A percentile compares a stretch with the other conserved stretches of the same genome.
These are phyloP conservation scores for Marasmius fiardii DNA, from an alignment of 1,284 basidiomycete species.

Conservation along the genomic window DNA sequence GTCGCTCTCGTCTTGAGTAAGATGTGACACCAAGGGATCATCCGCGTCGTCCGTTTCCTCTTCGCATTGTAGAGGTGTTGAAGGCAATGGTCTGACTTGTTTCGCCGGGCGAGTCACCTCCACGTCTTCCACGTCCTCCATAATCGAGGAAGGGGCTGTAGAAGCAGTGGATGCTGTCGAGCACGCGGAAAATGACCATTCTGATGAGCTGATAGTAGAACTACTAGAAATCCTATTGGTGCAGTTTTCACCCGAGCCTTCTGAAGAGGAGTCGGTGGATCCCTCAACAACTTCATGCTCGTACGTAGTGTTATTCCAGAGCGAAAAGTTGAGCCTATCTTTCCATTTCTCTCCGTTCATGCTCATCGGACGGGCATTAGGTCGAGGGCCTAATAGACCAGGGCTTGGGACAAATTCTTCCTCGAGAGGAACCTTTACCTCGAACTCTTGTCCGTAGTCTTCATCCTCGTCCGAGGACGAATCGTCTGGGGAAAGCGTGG, in stretches of 20 bases:
- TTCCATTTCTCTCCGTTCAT: neutral
- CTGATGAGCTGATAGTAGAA: neutral
- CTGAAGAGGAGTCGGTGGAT: too few relatives aligned
- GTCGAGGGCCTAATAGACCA: neutral
- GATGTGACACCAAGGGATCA: neutral
- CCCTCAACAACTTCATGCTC: too few relatives aligned
- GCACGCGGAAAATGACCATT: neutral
- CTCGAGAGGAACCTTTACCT: neutral
- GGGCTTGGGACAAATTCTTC: neutral
- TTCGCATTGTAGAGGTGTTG: neutral
- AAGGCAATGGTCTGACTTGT: neutral
- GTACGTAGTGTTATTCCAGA: neutral
- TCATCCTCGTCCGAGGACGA: neutral
- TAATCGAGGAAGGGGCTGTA: neutral
- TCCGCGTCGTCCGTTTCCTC: neutral
- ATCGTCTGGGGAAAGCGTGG: neutral
- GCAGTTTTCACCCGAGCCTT: neutral
- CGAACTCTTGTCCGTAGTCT: neutral
- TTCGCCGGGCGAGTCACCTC: neutral
- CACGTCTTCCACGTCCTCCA: neutral
- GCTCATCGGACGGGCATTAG: slow-evolving; percentile 3
- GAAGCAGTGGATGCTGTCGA: neutral
- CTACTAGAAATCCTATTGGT: neutral
- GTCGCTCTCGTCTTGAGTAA: neutral
- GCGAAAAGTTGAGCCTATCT: neutral